phyloP scores from a whole-genome alignment of 257 asterid species.

The Solanum ossicruentum region DNA sequence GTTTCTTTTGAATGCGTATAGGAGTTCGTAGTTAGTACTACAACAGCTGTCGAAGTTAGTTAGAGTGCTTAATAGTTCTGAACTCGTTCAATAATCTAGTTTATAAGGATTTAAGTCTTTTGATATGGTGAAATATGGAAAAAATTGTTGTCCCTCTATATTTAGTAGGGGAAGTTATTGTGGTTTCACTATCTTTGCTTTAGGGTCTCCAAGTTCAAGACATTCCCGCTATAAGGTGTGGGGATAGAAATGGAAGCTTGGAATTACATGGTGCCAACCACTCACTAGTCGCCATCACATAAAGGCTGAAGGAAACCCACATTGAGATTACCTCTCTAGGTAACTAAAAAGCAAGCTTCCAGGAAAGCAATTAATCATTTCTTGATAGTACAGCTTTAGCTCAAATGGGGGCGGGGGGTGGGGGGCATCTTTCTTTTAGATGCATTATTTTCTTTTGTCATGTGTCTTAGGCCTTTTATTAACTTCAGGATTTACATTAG shows the following conservation, averaged over 20 bases:
- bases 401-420: neutral
- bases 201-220: neutral
- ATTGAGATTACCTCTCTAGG: neutral
- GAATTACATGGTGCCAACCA: constrained; percentile 16
- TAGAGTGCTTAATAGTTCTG: neutral
- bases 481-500: neutral
- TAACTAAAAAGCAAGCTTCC: neutral
- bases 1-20: neutral
- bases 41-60: neutral
- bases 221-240: constrained; percentile 2
- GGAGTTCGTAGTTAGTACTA: neutral
- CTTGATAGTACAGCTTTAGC: neutral
- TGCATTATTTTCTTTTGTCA: neutral
- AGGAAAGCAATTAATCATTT: neutral
- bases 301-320: neutral
- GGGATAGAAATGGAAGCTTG: neutral
- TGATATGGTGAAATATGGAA: neutral
- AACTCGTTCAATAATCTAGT: neutral
- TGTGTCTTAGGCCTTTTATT: neutral
- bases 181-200: neutral
- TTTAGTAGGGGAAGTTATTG: neutral
- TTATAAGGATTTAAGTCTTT: neutral
- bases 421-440: neutral
- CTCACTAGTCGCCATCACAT: constrained; percentile 15
- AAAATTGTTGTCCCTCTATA: neutral